Evolutionary conservation across 2,329 filamentous ascomycete species (phyloP).

Genomic region (Verticillium longisporum): DNA sequence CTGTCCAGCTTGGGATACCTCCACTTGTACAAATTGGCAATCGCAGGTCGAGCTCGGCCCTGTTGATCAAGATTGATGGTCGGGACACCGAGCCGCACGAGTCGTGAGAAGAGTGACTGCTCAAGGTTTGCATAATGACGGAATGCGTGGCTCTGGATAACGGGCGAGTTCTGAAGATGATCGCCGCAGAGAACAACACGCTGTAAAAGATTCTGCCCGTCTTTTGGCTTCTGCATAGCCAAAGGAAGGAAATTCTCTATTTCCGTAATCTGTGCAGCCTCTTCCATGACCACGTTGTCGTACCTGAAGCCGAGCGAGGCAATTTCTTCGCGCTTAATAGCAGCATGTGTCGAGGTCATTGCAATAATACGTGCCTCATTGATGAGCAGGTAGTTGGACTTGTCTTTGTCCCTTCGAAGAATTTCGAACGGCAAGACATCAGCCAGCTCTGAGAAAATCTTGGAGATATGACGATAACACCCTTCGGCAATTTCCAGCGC

Average conservation of each 20-base stretch:
- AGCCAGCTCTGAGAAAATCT: slow-evolving; percentile 85
- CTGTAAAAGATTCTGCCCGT: slow-evolving; percentile 70
- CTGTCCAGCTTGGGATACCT: slow-evolving; percentile 77
- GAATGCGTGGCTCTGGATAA: slow-evolving; percentile 92
- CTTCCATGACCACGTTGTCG: slow-evolving; percentile 97
- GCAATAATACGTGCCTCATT: slow-evolving; percentile 97
- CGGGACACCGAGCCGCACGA: slow-evolving; percentile 89
- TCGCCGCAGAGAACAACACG: slow-evolving; percentile 90
- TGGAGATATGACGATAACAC: slow-evolving; percentile 82
- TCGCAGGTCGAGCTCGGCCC: slow-evolving; percentile 79
- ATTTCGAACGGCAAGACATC: slow-evolving; percentile 96
- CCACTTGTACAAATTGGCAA: slow-evolving; percentile 90
- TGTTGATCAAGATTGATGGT: slow-evolving; percentile 87
- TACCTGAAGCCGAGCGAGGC: slow-evolving; percentile 90
- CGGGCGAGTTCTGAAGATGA: slow-evolving; percentile 92
- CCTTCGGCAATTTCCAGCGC: slow-evolving; percentile 71
- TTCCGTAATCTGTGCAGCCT: slow-evolving; percentile 96
- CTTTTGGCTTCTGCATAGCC: slow-evolving; percentile 76
- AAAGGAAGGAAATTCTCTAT: slow-evolving; percentile 95
- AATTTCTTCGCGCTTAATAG: slow-evolving; percentile 88
- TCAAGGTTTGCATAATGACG: slow-evolving; percentile 93
- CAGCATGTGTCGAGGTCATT: slow-evolving; percentile 97
- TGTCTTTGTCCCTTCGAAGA: slow-evolving; percentile 78
- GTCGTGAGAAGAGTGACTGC: slow-evolving; percentile 86
- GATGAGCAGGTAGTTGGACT: slow-evolving; percentile 89